phyloP scores from a whole-genome alignment of 1,284 basidiomycete genomes.

The Fomes fomentarius region DNA sequence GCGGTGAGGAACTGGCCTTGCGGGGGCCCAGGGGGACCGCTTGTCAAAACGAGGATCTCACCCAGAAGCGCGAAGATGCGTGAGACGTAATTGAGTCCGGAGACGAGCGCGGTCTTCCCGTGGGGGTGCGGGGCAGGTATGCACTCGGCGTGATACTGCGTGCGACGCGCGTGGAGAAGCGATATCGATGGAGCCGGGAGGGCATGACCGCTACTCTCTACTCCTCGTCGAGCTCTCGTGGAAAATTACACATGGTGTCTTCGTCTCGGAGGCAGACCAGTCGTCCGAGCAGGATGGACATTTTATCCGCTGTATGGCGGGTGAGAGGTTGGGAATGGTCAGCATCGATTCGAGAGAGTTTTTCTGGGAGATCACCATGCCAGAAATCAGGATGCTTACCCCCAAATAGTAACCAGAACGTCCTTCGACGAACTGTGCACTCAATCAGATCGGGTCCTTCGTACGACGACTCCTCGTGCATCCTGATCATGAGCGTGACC shows the following conservation, averaged over 20 bases:
- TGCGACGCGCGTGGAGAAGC: constrained; percentile 28
- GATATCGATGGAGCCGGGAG: constrained; percentile 24
- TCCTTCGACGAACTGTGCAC: constrained; percentile 78
- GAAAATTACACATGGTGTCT: constrained; percentile 86
- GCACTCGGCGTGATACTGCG: constrained; percentile 77
- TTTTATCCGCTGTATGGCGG: constrained; percentile 70
- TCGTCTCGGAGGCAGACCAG: constrained; percentile 84
- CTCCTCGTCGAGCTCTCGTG: constrained; percentile 83
- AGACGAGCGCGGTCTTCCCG: constrained; percentile 81
- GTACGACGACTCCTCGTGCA: constrained; percentile 84
- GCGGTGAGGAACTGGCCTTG: constrained; percentile 83
- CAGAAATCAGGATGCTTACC: constrained; percentile 46
- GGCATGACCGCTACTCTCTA: constrained; percentile 57
- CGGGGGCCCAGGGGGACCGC: constrained; percentile 77
- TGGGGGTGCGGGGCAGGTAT: constrained; percentile 81
- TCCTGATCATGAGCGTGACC: constrained; percentile 74
- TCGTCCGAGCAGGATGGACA: constrained; percentile 78
- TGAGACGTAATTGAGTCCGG: constrained; percentile 84
- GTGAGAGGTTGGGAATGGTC: constrained; percentile 6
- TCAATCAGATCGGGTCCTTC: constrained; percentile 83
- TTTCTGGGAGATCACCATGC: constrained; percentile 18
- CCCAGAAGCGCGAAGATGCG: constrained; percentile 83
- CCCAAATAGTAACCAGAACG: constrained; percentile 87
- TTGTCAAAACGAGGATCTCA: constrained; percentile 84
- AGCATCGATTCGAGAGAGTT: constrained; percentile 23